Conservation (phyloP, 768 basidiomycete genomes). For the Tulasnella sp. region DNA sequence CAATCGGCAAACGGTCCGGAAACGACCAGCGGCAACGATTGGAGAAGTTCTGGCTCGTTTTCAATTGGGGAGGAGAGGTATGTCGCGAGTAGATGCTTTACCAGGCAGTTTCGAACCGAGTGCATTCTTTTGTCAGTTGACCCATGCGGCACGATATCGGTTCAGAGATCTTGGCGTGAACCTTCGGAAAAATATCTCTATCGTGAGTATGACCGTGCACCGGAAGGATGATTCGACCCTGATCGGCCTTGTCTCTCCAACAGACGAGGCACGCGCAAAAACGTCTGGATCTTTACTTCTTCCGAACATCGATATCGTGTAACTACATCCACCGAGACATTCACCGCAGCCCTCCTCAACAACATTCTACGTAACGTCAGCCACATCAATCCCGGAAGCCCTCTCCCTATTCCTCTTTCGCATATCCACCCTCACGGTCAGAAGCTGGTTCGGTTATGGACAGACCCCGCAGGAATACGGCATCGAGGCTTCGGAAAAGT, state of each 20-base stretch:
- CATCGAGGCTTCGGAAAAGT: constrained; percentile 95
- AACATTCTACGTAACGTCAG: no score
- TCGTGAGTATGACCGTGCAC: no score
- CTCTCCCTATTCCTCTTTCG: constrained; percentile 15
- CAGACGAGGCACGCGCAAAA: no score
- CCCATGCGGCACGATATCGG: constrained; percentile 95
- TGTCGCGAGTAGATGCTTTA: no score
- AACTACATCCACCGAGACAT: no score
- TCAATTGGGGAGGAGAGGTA: no score
- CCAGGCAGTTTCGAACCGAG: no score
- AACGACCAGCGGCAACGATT: constrained; percentile 55
- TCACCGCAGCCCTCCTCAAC: constrained; percentile 59
- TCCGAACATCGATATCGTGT: no score
- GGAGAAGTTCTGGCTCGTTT: constrained; percentile 56
- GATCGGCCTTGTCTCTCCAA: no score
- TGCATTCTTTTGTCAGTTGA: constrained; percentile 59
- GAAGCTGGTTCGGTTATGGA: constrained; percentile 31
- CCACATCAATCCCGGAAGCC: constrained; percentile 19
- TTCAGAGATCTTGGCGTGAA: constrained; percentile 90
- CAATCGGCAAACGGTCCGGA: neutral
- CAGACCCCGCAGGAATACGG: constrained; percentile 89
- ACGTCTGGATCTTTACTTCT: no score
- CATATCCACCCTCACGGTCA: constrained; percentile 34
- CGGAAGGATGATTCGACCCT: no score
- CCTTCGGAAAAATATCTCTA: no score